Base-by-base conservation (phyloP, 257 asterid genomes). In the Nicotiana attenuata region DNA sequence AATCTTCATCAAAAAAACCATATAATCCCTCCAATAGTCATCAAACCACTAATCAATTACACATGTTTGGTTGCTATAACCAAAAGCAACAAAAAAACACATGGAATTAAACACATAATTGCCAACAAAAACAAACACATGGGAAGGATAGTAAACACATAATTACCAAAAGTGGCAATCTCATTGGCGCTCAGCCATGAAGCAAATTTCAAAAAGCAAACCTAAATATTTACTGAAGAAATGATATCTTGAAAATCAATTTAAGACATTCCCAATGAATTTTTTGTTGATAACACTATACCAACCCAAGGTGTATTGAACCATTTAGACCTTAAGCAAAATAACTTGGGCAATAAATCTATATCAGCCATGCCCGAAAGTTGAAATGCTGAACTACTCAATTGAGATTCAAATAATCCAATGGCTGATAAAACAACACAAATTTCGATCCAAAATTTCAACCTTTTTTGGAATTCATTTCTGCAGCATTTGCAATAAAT, bases 291-390 rank as follows among this genome's bases (percentile, higher is more conserved):
- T n/a, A 85, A 22, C 67, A 86, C 4, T 11, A 93, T 91, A 83
- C 97, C 97, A 4, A 88, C 85, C 94, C 93, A 91, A 1, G 97
- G 97, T 38, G 97, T 92, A 17, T 88, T 59, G 75, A 93, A 92
- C 97, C 93, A 80, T 66, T 85, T 85, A 3, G 94, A 90, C 22
- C 91, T 78, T 24, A 29, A 5, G 5, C 88, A 90, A 20, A 85
- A 90, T 3, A 83, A 81, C 24, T 77, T 60, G 0, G 97, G 96
- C 61, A 91, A 14, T 0, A 87, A 76, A 0, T 85, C 96, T 1
- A 89, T 57, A 10, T 92, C 90, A 3, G 96, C 89, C 97, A 90
- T 90, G 26, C 94, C 93, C 0, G 82, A 85, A 16, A 92, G 60
- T 77, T 92, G 96, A 56, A 87, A 90, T 0, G 92, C 89, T 8